Evolutionary conservation across 768 basidiomycete genomes (phyloP), one percentile per base, ranked within the genome.

Genomic region (Xerocomus potaroensis): DNA sequence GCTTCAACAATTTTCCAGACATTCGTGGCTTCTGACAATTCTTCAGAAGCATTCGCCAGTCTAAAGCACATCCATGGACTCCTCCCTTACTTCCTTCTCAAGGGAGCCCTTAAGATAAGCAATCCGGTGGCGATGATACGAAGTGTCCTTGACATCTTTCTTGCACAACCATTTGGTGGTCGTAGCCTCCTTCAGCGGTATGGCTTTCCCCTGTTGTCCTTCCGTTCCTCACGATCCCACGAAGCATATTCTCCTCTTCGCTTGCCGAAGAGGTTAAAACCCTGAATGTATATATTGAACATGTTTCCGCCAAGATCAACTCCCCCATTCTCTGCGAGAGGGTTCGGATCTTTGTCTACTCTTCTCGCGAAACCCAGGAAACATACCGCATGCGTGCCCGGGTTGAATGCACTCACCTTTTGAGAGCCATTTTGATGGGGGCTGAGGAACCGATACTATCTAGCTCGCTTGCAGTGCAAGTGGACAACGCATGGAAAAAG

Each of bases 1-100:
- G 96, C 96, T 0, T 95, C 96, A 5, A 94, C 96, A 3, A 84
- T 97, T 32, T 99, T 98, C 64, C 94, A 97, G 55, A 84, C 87
- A 30, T 94, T 92, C 57, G 81, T 96, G 24, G 96, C 96, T 0
- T 80, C 92, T 18, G 96, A 99, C 64, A 84, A 84, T 49, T 87
- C 92, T 5, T 93, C 92, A 5, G 89, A 95, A 55, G 86, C 84
- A 5, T 86, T 98, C 57, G 75, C 90, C 12, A 78, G 81, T 48
- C 69, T 99, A 49, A 98, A 97, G 71, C 79, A 94, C 39, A 79
- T 96, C 34, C 96, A 99, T 61, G 92, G 93, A 1, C 69, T 95
- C 42, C 96, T 98, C 91, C 96, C 96, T 5, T 99, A 99, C 65
- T 91, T 98, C 59, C 83, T 98, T 73, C 80, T 99, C 52, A 97